A percentile compares a stretch with the other conserved stretches of the same genome.
These are phyloP conservation scores for Globisporangium cederbergense DNA, from an alignment of 352 stramenopile species.

Conservation along the genomic window DNA sequence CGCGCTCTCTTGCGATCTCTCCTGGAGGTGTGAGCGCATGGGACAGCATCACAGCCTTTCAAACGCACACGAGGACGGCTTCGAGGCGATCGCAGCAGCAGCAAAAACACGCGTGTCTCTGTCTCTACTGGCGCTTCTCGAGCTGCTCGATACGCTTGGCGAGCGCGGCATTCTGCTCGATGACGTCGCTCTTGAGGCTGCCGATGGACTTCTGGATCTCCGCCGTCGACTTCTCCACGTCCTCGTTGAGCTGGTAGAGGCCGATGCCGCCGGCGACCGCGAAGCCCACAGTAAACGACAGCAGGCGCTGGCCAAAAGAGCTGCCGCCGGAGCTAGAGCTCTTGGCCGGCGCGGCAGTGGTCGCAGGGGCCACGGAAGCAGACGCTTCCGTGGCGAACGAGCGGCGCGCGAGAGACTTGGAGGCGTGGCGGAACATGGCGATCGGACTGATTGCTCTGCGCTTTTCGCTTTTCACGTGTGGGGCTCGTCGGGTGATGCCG, in stretches of 20 bases:
- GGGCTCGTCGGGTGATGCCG: constrained; percentile 5
- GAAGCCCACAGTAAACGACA: constrained; percentile 71
- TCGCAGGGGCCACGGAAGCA: neutral
- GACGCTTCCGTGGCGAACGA: constrained; percentile 52
- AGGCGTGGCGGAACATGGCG: constrained; percentile 16
- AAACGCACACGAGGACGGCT: neutral
- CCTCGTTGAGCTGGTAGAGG: constrained; percentile 68
- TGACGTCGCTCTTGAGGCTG: constrained; percentile 63
- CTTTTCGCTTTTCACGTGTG: constrained; percentile 8
- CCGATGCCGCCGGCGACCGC: constrained; percentile 55
- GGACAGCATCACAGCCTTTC: neutral
- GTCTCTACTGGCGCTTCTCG: constrained; percentile 59
- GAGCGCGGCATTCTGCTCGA: constrained; percentile 67
- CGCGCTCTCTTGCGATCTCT: neutral
- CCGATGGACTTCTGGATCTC: constrained; percentile 66
- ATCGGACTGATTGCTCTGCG: neutral
- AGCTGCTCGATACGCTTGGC: constrained; percentile 70
- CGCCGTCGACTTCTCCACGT: constrained; percentile 67
- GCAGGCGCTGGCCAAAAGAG: constrained; percentile 67
- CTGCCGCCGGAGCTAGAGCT: constrained; percentile 35
- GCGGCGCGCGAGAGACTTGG: constrained; percentile 24
- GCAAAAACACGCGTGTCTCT: neutral
- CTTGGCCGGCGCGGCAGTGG: constrained; percentile 19
- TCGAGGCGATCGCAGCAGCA: neutral
- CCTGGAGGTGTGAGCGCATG: neutral